A percentile compares a stretch with the other conserved stretches of the same genome.
Conservation (phyloP, 2,329 filamentous ascomycete species). For the Fusarium drepaniforme region DNA sequence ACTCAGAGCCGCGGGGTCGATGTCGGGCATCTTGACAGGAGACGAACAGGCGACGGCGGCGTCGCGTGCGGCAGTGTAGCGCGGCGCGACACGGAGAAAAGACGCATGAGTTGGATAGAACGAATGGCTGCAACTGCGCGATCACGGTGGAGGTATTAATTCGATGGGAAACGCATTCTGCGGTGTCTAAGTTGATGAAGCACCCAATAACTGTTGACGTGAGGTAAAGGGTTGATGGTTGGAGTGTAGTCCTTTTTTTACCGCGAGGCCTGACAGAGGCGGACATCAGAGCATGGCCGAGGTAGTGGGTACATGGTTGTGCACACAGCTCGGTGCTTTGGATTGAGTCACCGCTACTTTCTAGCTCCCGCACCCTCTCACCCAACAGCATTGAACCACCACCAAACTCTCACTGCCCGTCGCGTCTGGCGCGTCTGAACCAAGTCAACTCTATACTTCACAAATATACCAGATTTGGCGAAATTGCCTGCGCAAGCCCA, state of each 20-base stretch:
- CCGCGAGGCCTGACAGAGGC: constrained; percentile 42
- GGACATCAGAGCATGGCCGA: constrained; percentile 33
- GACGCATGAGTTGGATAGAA: constrained; percentile 59
- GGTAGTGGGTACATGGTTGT: constrained; percentile 42
- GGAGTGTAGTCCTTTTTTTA: constrained; percentile 53
- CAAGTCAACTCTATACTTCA: constrained; percentile 23
- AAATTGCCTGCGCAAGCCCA: neutral
- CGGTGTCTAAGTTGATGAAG: constrained; percentile 55
- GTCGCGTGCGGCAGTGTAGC: constrained; percentile 62
- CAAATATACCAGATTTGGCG: constrained; percentile 6
- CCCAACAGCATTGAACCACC: constrained; percentile 30
- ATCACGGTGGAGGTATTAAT: constrained; percentile 55
- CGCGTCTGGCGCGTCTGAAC: constrained; percentile 45
- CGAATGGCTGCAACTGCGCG: constrained; percentile 53
- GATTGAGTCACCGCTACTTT: constrained; percentile 36
- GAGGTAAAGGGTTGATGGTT: constrained; percentile 45
- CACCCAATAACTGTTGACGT: constrained; percentile 43
- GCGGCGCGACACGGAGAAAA: constrained; percentile 57
- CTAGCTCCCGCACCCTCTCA: constrained; percentile 24
- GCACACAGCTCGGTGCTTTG: neutral
- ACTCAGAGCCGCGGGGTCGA: constrained; percentile 77
- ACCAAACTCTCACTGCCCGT: constrained; percentile 35
- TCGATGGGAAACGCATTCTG: constrained; percentile 60
- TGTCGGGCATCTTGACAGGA: constrained; percentile 70
- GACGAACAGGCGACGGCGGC: constrained; percentile 46